These are phyloP conservation scores for Turritis glabra DNA, from an alignment of 345 rosid species.

Conservation along the genomic window DNA sequence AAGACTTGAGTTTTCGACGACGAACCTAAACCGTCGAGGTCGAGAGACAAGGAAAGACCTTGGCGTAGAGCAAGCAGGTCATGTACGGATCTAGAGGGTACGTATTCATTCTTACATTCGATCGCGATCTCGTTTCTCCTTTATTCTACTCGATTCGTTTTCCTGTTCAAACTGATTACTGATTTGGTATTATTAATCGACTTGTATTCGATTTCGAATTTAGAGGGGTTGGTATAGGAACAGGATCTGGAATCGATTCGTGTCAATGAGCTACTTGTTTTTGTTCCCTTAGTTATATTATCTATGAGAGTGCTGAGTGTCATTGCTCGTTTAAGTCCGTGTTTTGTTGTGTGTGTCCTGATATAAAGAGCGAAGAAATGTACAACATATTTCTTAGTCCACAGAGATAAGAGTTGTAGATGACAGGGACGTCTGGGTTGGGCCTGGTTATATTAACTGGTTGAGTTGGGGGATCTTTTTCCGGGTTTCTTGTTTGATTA, in stretches of 20 bases:
- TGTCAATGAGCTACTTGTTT: not conserved
- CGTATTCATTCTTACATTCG: slow-evolving; percentile 15
- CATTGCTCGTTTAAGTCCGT: not conserved
- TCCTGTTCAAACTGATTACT: slow-evolving; percentile 7
- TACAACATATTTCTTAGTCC: too few relatives aligned
- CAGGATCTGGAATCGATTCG: not conserved
- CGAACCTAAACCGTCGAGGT: not conserved
- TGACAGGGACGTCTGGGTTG: slow-evolving; percentile 57
- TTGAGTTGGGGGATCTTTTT: slow-evolving; percentile 80
- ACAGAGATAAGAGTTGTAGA: too few relatives aligned
- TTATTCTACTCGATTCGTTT: not conserved
- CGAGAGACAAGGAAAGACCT: not conserved
- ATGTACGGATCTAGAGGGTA: slow-evolving; percentile 65
- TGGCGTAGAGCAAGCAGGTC: slow-evolving; percentile 22
- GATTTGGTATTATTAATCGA: not conserved
- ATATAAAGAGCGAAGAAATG: too few relatives aligned
- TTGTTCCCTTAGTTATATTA: not conserved
- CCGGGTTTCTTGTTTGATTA: slow-evolving; percentile 58
- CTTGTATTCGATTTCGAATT: not conserved
- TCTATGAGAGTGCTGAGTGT: too few relatives aligned
- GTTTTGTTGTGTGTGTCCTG: not conserved
- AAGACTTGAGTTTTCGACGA: slow-evolving; percentile 3
- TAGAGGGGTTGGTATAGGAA: not conserved
- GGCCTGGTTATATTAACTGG: slow-evolving; percentile 95
- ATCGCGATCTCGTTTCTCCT: not conserved